phyloP scores from a whole-genome alignment of 805 yeast genomes.

The Barnettozyma pratensis region DNA sequence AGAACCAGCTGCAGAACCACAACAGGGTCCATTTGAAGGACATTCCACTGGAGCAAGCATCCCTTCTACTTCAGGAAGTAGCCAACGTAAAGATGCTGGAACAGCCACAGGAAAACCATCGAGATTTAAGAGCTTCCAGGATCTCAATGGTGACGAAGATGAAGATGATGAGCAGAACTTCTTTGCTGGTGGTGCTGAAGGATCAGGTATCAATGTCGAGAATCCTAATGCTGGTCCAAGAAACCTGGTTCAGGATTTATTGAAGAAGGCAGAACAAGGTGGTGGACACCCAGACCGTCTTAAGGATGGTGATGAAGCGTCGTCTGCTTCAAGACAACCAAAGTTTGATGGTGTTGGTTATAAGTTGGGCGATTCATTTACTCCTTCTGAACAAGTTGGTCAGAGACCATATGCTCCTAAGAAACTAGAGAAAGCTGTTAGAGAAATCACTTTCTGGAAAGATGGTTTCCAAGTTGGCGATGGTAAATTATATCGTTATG shows the following conservation, averaged over 20 bases:
- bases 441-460: conserved; percentile 92
- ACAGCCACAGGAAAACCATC: conserved; percentile 15
- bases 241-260: conserved; percentile 46
- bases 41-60: background rate
- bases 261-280: conserved; percentile 64
- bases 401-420: conserved; percentile 30
- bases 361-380: conserved; percentile 32
- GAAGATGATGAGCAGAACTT: conserved; percentile 55
- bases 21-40: background rate
- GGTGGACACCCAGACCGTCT: conserved; percentile 38
- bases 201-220: conserved; percentile 74
- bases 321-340: conserved; percentile 24
- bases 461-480: conserved; percentile 96
- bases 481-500: conserved; percentile 79
- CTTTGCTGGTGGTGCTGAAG: conserved; percentile 64
- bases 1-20: background rate
- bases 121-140: conserved; percentile 36
- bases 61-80: background rate
- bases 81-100: background rate
- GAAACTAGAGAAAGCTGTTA: conserved; percentile 47
- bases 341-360: conserved; percentile 36
- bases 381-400: conserved; percentile 30
- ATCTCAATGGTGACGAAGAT: conserved; percentile 36
- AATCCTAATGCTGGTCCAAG: conserved; percentile 47
- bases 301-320: conserved; percentile 27